Evolutionary conservation across 345 rosid genomes (phyloP).

Genomic region (Corymbia maculata): DNA sequence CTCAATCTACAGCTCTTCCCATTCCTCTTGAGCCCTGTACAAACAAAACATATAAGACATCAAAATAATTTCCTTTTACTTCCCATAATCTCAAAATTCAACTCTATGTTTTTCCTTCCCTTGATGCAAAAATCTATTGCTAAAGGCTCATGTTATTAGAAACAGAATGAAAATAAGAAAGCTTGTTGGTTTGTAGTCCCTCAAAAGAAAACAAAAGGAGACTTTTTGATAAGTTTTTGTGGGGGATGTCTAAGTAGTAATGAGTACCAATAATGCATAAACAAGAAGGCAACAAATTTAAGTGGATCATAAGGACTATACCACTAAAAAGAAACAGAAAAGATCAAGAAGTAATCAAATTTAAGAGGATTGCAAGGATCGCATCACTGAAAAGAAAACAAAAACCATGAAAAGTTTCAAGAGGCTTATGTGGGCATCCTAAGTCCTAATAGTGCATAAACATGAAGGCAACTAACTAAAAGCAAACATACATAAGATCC

Average conservation of each 20-base stretch:
- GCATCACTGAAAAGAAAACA: neutral
- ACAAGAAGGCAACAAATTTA: neutral
- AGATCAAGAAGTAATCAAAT: neutral
- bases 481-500: neutral
- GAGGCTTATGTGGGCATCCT: neutral
- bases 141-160: neutral
- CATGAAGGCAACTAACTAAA: neutral
- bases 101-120: neutral
- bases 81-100: neutral
- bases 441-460: neutral
- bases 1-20: slow-evolving; percentile 93
- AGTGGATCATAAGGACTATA: neutral
- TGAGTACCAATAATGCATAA: neutral
- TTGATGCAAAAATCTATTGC: neutral
- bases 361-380: neutral
- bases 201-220: neutral
- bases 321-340: neutral
- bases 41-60: neutral
- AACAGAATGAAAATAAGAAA: neutral
- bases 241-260: neutral
- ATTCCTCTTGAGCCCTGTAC: slow-evolving; percentile 69
- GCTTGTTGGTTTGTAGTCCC: neutral
- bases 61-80: neutral
- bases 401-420: neutral
- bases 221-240: neutral